Evolutionary conservation across 306 rosid genomes (phyloP).

Genomic region (Amphicarpaea edgeworthii): DNA sequence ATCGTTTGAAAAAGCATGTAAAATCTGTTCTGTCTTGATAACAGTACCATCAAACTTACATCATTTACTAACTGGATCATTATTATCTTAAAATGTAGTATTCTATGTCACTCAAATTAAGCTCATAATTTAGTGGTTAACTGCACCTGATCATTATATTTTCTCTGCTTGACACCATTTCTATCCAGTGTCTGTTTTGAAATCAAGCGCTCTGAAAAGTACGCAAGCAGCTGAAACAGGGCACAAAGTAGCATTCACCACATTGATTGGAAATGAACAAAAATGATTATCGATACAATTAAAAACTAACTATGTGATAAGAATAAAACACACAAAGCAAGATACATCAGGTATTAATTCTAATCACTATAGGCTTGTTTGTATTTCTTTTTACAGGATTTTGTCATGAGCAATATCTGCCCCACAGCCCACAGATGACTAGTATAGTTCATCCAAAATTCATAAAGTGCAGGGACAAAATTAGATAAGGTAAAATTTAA

Average conservation of each 20-base stretch:
- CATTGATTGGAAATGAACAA: conserved; percentile 28
- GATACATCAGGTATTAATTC: conserved; percentile 25
- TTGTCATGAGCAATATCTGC: conserved; percentile 24
- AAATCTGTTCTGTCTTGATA: conserved; percentile 17
- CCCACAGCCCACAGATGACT: conserved; percentile 21
- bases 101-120: no score
- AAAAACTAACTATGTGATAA: conserved; percentile 16
- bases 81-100: neutral
- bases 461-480: conserved; percentile 23
- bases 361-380: conserved; percentile 17
- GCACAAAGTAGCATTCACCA: conserved; percentile 36
- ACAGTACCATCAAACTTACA: conserved; percentile 14
- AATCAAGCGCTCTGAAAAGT: conserved; percentile 79
- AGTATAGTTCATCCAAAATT: conserved; percentile 10
- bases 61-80: conserved; percentile 20
- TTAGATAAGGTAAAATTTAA: conserved; percentile 36
- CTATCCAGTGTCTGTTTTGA: conserved; percentile 70
- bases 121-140: conserved; percentile 29
- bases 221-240: conserved; percentile 73
- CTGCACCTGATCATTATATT: conserved; percentile 69
- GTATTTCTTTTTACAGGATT: conserved; percentile 16
- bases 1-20: conserved; percentile 19
- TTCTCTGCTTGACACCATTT: conserved; percentile 81
- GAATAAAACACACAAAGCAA: conserved; percentile 22
- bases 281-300: conserved; percentile 1